Percentiles rank a stretch among this genome's conserved stretches.
Evolutionary conservation across 2,329 filamentous ascomycete genomes (phyloP).

Genomic region (Xenosphaeropsis pyriputrescens): DNA sequence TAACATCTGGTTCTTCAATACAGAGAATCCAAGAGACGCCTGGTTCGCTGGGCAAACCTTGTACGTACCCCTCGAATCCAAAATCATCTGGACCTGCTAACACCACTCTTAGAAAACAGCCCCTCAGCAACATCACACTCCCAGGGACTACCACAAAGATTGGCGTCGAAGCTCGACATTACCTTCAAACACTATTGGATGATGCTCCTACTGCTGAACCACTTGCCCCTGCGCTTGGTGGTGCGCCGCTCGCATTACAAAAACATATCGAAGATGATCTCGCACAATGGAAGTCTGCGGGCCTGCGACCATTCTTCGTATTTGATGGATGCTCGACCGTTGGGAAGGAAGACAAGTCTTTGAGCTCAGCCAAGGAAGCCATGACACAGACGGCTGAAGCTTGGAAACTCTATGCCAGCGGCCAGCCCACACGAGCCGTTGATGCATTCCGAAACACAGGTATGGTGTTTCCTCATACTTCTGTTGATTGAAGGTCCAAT

Average conservation of each 20-base stretch:
- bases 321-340: slow-evolving; percentile 79
- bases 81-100: too few relatives aligned
- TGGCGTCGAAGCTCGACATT: slow-evolving; percentile 82
- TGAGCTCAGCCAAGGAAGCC: slow-evolving; percentile 49
- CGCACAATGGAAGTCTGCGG: slow-evolving; percentile 51
- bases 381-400: slow-evolving; percentile 61
- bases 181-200: slow-evolving; percentile 66
- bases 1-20: too few relatives aligned
- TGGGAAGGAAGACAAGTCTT: slow-evolving; percentile 56
- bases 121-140: background rate
- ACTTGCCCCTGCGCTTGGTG: slow-evolving; percentile 77
- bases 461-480: slow-evolving; percentile 21
- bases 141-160: slow-evolving; percentile 29
- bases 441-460: slow-evolving; percentile 74
- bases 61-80: too few relatives aligned
- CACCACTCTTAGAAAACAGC: background rate
- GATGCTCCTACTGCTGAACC: slow-evolving; percentile 63
- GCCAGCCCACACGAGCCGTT: slow-evolving; percentile 69
- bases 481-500: too few relatives aligned
- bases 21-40: too few relatives aligned
- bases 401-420: slow-evolving; percentile 76
- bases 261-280: slow-evolving; percentile 65
- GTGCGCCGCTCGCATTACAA: slow-evolving; percentile 67
- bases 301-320: slow-evolving; percentile 72
- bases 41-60: too few relatives aligned